phyloP scores from a whole-genome alignment of 768 basidiomycete species.

The Lactarius pseudohatsudake region DNA sequence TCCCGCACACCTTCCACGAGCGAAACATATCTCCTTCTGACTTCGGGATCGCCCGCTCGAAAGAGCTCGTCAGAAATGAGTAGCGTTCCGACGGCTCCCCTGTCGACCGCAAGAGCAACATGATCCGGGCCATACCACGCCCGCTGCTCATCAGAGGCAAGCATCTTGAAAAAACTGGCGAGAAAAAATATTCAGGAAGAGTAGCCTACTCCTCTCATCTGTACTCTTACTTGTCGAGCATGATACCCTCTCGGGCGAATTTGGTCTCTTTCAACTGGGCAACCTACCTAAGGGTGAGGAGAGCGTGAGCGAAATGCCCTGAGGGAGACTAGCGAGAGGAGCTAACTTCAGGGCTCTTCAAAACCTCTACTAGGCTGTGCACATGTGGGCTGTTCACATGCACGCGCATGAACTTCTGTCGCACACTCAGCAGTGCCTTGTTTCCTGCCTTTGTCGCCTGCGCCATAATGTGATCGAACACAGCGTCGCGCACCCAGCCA shows the following conservation, averaged over 20 bases:
- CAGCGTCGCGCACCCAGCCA: slow-evolving; percentile 90
- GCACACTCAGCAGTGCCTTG: slow-evolving; percentile 74
- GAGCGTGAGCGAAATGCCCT: not conserved
- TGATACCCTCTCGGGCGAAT: slow-evolving; percentile 89
- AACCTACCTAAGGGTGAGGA: slow-evolving; percentile 50
- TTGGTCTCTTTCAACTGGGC: slow-evolving; percentile 89
- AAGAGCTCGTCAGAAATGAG: slow-evolving; percentile 95
- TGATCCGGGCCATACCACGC: slow-evolving; percentile 99
- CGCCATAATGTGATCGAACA: slow-evolving; percentile 77
- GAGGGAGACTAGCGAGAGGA: not conserved
- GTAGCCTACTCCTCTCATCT: not conserved
- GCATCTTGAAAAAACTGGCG: slow-evolving; percentile 94
- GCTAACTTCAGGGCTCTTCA: slow-evolving; percentile 89
- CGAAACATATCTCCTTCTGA: slow-evolving; percentile 79
- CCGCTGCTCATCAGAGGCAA: slow-evolving; percentile 88
- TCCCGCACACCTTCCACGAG: slow-evolving; percentile 87
- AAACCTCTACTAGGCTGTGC: slow-evolving; percentile 89
- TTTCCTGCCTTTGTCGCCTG: slow-evolving; percentile 82
- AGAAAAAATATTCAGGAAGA: slow-evolving; percentile 7
- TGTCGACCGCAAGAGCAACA: slow-evolving; percentile 85
- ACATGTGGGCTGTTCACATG: slow-evolving; percentile 94
- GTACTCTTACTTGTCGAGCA: slow-evolving; percentile 73
- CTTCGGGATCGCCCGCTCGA: slow-evolving; percentile 75
- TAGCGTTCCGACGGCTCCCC: slow-evolving; percentile 91
- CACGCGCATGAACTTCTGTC: slow-evolving; percentile 85